Evolutionary conservation across 2,329 filamentous ascomycete genomes (phyloP), one percentile per base, ranked within the genome.

Genomic region (Boeremia lycopersici): DNA sequence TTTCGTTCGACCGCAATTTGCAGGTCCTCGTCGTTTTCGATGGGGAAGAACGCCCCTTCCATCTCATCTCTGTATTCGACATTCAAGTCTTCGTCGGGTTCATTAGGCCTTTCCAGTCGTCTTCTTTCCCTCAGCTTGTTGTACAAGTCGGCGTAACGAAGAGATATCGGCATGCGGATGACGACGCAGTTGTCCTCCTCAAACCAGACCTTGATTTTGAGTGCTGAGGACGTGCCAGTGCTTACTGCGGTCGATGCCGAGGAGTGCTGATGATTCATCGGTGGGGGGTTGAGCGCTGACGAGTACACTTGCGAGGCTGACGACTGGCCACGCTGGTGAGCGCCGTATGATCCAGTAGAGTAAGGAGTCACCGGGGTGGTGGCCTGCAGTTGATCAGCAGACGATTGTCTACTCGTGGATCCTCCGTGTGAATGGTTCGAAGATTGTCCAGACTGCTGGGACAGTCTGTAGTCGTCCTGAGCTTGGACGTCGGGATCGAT

Each of bases 181-280:
- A 95, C 90, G 63, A 97, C 93, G 52, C 96, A 86, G 63, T 97
- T 93, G 57, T 93, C 89, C 62, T 78, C 73, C 54, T 93, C 90
- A 78, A 91, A 97, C 78, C 90, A 95, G 48, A 97, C 89, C 78
- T 98, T 98, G 73, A 98, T 90, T 76, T 97, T 98, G 79, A 97
- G 69, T 1, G 77, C 75, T 9, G 70, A 71, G 15, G 68, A 68
- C 53, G 67, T 55, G 11, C 64, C 65, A 1, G 65, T 68, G 31
- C 55, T 62, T 10, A 63, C 64, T 48, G 58, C 59, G 8, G 65
- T 63, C 1, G 74, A 71, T 6, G 74, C 41, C 15, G 68, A 64
- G 6, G 72, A 74, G 50, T 74, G 67, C 34, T 77, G 70, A 38
- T 76, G 75, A 46, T 65, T 72, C 58, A 77, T 73, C 5, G 71